Percentiles rank a stretch among this genome's conserved stretches.
phyloP scores from a whole-genome alignment of 202 grass and related monocot genomes.

The Saccharum hybrid region DNA sequence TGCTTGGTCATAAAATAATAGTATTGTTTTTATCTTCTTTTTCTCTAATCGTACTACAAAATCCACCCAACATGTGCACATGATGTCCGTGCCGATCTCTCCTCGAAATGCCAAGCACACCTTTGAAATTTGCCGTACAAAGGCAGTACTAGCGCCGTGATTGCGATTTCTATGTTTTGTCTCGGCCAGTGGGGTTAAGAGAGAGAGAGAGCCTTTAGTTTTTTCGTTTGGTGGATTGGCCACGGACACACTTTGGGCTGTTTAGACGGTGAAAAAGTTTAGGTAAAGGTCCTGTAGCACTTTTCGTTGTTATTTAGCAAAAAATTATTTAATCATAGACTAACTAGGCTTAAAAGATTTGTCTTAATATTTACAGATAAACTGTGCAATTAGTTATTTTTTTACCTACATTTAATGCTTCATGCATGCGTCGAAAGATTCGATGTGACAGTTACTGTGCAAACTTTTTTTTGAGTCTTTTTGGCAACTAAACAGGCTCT shows the following conservation, averaged over 20 bases:
- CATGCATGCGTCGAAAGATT: no score
- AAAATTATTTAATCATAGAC: no score
- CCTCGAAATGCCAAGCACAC: conserved; percentile 32
- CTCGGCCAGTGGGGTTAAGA: neutral
- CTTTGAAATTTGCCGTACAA: conserved; percentile 44
- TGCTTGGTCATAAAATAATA: neutral
- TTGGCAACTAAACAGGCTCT: no score
- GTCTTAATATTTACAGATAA: no score
- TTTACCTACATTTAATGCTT: no score
- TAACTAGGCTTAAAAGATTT: no score
- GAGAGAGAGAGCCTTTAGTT: neutral
- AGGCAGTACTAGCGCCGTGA: conserved; percentile 12
- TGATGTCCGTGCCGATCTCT: conserved; percentile 31
- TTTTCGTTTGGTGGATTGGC: conserved; percentile 34
- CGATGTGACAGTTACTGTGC: no score
- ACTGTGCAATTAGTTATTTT: no score
- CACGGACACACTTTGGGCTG: neutral
- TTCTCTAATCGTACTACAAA: neutral
- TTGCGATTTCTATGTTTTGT: conserved; percentile 23
- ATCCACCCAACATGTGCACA: conserved; percentile 33
- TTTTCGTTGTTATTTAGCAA: no score
- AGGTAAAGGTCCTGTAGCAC: no score
- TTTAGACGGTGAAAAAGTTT: no score
- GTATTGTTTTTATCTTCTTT: neutral
- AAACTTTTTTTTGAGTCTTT: no score